Evolutionary conservation across 2,329 filamentous ascomycete genomes (phyloP), one percentile per base, ranked within the genome.

Genomic region (Huntiella moniliformis): DNA sequence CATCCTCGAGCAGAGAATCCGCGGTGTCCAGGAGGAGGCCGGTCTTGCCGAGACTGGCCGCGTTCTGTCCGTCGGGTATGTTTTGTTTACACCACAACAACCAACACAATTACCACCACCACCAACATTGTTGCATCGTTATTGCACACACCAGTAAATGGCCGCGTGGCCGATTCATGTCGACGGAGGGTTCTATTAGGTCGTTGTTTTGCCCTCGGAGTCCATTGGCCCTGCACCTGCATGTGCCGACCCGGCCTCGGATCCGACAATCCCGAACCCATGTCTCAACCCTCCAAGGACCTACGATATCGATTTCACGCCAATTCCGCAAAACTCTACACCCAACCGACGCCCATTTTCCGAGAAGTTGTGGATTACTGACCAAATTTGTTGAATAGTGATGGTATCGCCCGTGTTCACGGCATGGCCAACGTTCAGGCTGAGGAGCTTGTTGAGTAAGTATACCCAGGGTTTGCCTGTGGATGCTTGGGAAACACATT

Each of bases 341-440:
- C 10, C 22, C 22, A 8, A 47, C 13, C 12, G 28, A 31, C 18
- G 31, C 12, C 15, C 6, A 2, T 17, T 6, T 15, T n/a, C 6
- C 15, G 18, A 31, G 16, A n/a, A 38, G 34, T 38, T 13, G 3
- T 38, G 33, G 37, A 35, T 28, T 42, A 46, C 44, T 46, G 38
- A 49, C 44, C 28, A 22, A 22, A 22, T 39, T 38, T 22, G 33
- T 41, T 38, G 39, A 51, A 50, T 50, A 96, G 91, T 91, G 91
- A 98, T 74, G 91, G 91, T 93, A 98, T 98, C 64, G 91, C 91
- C 66, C 88, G 91, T 87, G 88, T 98, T 59, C 87, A 98, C 70
- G 91, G 91, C 65, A 87, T 98, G 85, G 84, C 78, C 82, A 98
- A 98, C 67, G 91, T 98, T 71, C 91, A 98, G 77, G 88, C 91